phyloP scores from a whole-genome alignment of 2,329 filamentous ascomycete species.

The Claviceps maximensis region DNA sequence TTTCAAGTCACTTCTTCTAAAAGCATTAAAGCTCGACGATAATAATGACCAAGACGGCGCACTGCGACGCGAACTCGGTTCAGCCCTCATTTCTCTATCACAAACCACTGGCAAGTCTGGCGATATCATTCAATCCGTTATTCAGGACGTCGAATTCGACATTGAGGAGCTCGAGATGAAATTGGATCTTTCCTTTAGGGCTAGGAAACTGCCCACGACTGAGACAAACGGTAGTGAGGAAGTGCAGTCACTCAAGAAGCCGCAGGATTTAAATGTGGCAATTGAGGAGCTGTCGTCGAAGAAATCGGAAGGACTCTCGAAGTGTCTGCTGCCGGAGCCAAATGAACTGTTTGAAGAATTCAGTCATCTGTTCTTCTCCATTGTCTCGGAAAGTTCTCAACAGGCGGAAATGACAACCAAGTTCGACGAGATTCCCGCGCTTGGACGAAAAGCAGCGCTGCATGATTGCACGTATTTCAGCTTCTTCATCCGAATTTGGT shows the following conservation, averaged over 20 bases:
- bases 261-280: conserved; percentile 25
- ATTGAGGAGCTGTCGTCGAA: conserved; percentile 25
- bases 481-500: conserved; percentile 67
- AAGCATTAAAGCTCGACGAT: conserved; percentile 44
- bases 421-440: conserved; percentile 41
- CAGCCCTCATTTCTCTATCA: conserved; percentile 52
- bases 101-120: conserved; percentile 45
- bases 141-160: conserved; percentile 56
- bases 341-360: conserved; percentile 44
- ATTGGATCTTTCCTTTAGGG: conserved; percentile 56
- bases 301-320: conserved; percentile 24
- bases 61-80: conserved; percentile 50
- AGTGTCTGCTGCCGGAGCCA: conserved; percentile 39
- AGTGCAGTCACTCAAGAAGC: conserved; percentile 13
- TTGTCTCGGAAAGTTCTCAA: conserved; percentile 31
- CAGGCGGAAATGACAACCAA: conserved; percentile 26
- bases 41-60: conserved; percentile 39
- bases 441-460: conserved; percentile 40
- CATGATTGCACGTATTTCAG: conserved; percentile 56
- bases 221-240: conserved; percentile 30
- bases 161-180: conserved; percentile 63
- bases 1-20: conserved; percentile 50
- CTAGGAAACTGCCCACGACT: conserved; percentile 35
- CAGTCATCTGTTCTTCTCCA: conserved; percentile 43
- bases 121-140: conserved; percentile 50